Percentiles rank a stretch among this genome's conserved stretches.
phyloP scores from a whole-genome alignment of 164 flowering plant genomes.

The Berberis vulgaris region DNA sequence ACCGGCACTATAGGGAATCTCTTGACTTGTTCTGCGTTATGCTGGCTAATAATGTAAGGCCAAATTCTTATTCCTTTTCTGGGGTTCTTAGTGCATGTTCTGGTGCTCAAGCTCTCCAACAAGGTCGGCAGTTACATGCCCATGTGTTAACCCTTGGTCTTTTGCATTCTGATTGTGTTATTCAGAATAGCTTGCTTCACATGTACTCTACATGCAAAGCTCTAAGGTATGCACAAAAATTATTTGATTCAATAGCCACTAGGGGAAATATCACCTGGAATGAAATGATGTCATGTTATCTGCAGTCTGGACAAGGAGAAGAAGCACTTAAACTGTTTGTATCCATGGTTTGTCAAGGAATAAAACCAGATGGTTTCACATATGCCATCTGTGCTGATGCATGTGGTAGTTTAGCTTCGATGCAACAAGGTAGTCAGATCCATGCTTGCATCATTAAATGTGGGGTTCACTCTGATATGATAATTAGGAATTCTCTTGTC shows the following conservation, averaged over 20 bases:
- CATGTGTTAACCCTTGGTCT: slow-evolving; percentile 2
- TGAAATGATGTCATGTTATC: slow-evolving; percentile 16
- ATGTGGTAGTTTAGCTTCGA: slow-evolving; percentile 11
- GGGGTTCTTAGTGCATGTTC: slow-evolving; percentile 15
- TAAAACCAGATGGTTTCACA: slow-evolving; percentile 15
- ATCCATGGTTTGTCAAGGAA: slow-evolving; percentile 8
- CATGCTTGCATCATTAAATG: slow-evolving; percentile 14
- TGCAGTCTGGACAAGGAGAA: slow-evolving; percentile 9
- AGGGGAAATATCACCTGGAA: slow-evolving; percentile 14
- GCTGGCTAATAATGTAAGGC: slow-evolving; percentile 5
- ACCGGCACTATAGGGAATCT: slow-evolving; percentile 6
- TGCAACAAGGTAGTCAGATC: slow-evolving; percentile 18
- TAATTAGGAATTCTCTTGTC: slow-evolving; percentile 13
- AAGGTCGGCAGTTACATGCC: slow-evolving; percentile 18
- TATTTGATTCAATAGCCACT: slow-evolving; percentile 5
- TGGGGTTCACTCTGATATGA: slow-evolving; percentile 17
- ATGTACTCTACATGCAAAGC: slow-evolving; percentile 11
- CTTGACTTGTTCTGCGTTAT: slow-evolving; percentile 3
- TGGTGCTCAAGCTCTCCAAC: slow-evolving; percentile 10
- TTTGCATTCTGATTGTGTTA: not conserved
- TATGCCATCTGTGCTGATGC: slow-evolving; percentile 15
- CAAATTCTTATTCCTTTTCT: slow-evolving; percentile 14
- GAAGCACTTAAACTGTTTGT: slow-evolving; percentile 12
- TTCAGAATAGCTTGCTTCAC: slow-evolving; percentile 13
- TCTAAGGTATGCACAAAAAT: not conserved